phyloP scores from a whole-genome alignment of 495 filamentous ascomycete species.

The Penicillium macrosclerotiorum region DNA sequence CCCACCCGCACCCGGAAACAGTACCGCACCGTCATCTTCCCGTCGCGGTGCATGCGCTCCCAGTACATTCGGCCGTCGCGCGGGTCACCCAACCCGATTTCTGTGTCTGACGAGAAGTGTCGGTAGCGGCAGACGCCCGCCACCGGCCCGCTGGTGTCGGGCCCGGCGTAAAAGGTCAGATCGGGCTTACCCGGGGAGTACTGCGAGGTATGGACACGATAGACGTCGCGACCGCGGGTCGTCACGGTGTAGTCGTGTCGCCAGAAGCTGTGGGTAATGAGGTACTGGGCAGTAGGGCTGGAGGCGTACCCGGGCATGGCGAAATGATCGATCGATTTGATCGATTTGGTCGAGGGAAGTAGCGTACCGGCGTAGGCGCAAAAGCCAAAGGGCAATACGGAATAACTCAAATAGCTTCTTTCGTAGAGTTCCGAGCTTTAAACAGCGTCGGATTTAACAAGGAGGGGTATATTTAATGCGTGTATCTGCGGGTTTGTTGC shows the following conservation, averaged over 20 bases:
- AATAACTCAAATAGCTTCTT: too few relatives aligned
- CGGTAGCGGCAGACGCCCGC: conserved; percentile 32
- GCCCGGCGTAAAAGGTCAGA: conserved; percentile 31
- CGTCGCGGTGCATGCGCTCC: conserved; percentile 26
- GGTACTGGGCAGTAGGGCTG: conserved; percentile 9
- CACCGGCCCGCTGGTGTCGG: conserved; percentile 23
- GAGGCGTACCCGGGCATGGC: conserved; percentile 3
- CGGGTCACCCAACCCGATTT: conserved; percentile 33
- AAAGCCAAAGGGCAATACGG: too few relatives aligned
- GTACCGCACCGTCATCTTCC: conserved; percentile 18
- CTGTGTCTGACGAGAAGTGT: conserved; percentile 32
- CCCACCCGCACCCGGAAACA: conserved; percentile 24
- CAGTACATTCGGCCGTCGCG: conserved; percentile 20
- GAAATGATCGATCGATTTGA: too few relatives aligned
- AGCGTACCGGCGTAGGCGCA: too few relatives aligned
- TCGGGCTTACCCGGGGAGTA: conserved; percentile 31
- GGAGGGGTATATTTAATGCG: too few relatives aligned
- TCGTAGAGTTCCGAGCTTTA: too few relatives aligned
- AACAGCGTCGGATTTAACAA: too few relatives aligned
- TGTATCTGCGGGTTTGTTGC: too few relatives aligned
- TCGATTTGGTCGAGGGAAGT: too few relatives aligned
- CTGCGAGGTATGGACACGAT: conserved; percentile 29
- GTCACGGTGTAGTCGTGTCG: conserved; percentile 30
- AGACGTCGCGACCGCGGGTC: conserved; percentile 17
- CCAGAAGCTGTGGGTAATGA: conserved; percentile 27